A percentile compares a stretch with the other conserved stretches of the same genome.
Conservation (phyloP, 257 asterid genomes). For the Solanum clarkiae region DNA sequence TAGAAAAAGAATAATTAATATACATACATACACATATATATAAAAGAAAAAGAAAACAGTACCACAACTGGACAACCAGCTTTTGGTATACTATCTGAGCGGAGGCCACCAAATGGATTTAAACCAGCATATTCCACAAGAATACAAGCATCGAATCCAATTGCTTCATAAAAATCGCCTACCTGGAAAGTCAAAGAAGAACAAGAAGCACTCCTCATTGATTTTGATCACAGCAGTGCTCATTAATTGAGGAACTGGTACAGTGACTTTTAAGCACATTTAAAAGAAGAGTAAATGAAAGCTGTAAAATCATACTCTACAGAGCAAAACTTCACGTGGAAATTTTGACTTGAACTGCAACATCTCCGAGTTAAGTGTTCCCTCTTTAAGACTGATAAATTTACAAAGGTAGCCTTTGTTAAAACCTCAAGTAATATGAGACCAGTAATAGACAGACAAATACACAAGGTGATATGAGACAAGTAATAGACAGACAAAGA, state of each 20-base stretch:
- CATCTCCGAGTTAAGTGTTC: constrained; percentile 89
- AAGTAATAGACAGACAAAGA: not conserved
- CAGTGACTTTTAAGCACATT: not conserved
- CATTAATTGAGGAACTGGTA: not conserved
- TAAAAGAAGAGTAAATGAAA: constrained; percentile 1
- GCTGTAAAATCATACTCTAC: constrained; percentile 52
- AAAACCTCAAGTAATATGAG: not conserved
- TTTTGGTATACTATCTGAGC: constrained; percentile 82
- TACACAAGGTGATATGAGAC: not conserved
- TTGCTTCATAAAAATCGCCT: constrained; percentile 93
- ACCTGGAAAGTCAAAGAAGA: constrained; percentile 37
- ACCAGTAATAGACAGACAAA: not conserved
- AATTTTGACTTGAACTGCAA: constrained; percentile 87
- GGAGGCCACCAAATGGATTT: constrained; percentile 95
- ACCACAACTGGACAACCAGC: constrained; percentile 99
- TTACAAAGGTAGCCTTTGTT: not conserved
- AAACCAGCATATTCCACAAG: constrained; percentile 98
- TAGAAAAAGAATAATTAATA: not conserved
- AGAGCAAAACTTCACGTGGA: constrained; percentile 92
- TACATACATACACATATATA: not conserved
- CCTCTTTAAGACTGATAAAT: constrained; percentile 73
- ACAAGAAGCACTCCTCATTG: not conserved
- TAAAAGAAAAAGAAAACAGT: constrained; percentile 7
- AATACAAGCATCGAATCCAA: constrained; percentile 93
- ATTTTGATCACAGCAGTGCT: not conserved